Evolutionary conservation across 768 basidiomycete genomes (phyloP).

Genomic region (Rhodotorula toruloides): DNA sequence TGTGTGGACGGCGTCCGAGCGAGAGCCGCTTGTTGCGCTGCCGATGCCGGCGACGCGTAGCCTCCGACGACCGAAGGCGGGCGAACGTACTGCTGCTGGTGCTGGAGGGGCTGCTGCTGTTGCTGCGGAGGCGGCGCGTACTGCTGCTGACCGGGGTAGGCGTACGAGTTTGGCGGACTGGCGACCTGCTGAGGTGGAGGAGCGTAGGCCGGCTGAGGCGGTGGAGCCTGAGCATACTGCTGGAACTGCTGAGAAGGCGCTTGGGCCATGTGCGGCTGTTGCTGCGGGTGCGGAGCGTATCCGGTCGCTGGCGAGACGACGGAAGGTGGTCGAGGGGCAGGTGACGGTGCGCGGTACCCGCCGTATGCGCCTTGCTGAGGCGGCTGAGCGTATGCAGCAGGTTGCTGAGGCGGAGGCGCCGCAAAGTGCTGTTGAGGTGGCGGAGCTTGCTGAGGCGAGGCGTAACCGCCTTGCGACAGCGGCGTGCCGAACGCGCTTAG

Average conservation of each 20-base stretch:
- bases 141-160: not conserved
- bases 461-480: constrained; percentile 8
- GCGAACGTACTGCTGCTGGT: not conserved
- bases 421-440: not conserved
- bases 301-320: no score
- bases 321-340: not conserved
- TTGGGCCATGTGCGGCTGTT: constrained; percentile 6
- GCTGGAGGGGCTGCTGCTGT: constrained; percentile 17
- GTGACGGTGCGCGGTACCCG: not conserved
- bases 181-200: not conserved
- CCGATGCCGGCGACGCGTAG: not conserved
- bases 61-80: not conserved
- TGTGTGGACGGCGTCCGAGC: constrained; percentile 10
- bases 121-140: constrained; percentile 39
- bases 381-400: constrained; percentile 7
- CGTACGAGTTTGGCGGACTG: not conserved
- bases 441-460: constrained; percentile 24
- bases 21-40: not conserved
- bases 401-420: not conserved
- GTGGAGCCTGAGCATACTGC: constrained; percentile 18
- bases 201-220: constrained; percentile 19
- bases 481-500: constrained; percentile 15
- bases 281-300: constrained; percentile 11
- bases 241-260: constrained; percentile 22
- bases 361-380: constrained; percentile 1